Evolutionary conservation across 225 moss, liverwort and hornwort species (phyloP), one percentile per base, ranked within the genome.

Genomic region (Pleurozium schreberi): DNA sequence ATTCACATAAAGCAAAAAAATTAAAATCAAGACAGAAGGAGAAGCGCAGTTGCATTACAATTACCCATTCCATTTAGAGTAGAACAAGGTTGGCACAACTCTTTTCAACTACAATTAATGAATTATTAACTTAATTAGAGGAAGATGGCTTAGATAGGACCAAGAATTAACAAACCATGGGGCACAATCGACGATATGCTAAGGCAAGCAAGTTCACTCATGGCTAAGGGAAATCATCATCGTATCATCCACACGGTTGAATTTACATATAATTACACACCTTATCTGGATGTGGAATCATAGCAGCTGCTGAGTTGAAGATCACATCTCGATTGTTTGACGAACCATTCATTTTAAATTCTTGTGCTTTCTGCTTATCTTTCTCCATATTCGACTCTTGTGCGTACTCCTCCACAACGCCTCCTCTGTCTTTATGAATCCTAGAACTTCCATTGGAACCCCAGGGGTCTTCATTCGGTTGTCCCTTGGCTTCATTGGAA

Each of bases 281-380:
- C 96, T 96, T 96, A 38, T 95, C 94, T 88, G 96, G 96, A 89
- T 96, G 98, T 64, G 95, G 95, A 93, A 95, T 96, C 95, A 98
- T 96, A 47, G 94, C 94, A 88, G 95, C 96, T 91, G 95, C 94
- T 57, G 95, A 94, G 57, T 88, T 96, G 50, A 97, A 89, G 75
- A 82, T 91, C 58, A 93, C 71, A 53, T 90, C 88, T 65, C 65
- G 49, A 38, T 83, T 83, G 49, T 65, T 83, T 63, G 82, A 86
- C 53, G 62, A 86, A 61, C 75, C 60, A 64, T 50, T 76, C 10
- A n/a, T 11, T n/a, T 38, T 61, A 19, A 34, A 26, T 75, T 75
- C 66, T 66, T 86, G 67, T 61, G 42, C 83, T 74, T 87, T 87
- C 79, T 68, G 67, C 33, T 86, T 67, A 52, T 91, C 89, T 61